phyloP scores from a whole-genome alignment of 768 basidiomycete species.

The Russula brevipes region DNA sequence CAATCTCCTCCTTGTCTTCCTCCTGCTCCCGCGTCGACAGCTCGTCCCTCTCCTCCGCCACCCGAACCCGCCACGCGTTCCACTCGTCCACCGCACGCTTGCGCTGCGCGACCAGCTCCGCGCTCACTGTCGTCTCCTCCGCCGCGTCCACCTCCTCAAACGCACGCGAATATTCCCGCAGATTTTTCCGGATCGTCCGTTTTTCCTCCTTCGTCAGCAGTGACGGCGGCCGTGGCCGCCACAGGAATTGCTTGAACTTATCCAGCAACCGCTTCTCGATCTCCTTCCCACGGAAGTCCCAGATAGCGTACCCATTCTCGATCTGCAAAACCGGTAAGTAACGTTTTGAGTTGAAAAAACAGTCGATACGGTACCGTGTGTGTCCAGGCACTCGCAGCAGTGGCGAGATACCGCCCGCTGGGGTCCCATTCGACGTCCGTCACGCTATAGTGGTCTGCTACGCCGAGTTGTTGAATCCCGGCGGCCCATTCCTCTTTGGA shows the following conservation, averaged over 20 bases:
- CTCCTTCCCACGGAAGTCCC: constrained; percentile 97
- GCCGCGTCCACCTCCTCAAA: constrained; percentile 98
- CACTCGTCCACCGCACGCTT: constrained; percentile 95
- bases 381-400: constrained; percentile 92
- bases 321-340: constrained; percentile 60
- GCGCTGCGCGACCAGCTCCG: constrained; percentile 85
- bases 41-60: constrained; percentile 46
- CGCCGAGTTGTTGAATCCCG: constrained; percentile 78
- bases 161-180: constrained; percentile 82
- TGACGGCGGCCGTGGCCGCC: constrained; percentile 92
- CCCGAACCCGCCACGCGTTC: constrained; percentile 80
- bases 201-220: constrained; percentile 86
- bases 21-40: constrained; percentile 36
- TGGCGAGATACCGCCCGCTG: constrained; percentile 86
- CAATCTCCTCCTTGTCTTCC: constrained; percentile 79
- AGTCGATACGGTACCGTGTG: constrained; percentile 59
- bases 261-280: constrained; percentile 84
- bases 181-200: constrained; percentile 76
- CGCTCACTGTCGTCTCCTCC: constrained; percentile 91
- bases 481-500: constrained; percentile 74
- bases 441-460: constrained; percentile 92
- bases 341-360: no score
- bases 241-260: constrained; percentile 97
- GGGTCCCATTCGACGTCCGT: constrained; percentile 99
- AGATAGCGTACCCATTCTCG: constrained; percentile 93